Evolutionary conservation across 345 rosid species (phyloP).

Genomic region (Syzygium jambos): DNA sequence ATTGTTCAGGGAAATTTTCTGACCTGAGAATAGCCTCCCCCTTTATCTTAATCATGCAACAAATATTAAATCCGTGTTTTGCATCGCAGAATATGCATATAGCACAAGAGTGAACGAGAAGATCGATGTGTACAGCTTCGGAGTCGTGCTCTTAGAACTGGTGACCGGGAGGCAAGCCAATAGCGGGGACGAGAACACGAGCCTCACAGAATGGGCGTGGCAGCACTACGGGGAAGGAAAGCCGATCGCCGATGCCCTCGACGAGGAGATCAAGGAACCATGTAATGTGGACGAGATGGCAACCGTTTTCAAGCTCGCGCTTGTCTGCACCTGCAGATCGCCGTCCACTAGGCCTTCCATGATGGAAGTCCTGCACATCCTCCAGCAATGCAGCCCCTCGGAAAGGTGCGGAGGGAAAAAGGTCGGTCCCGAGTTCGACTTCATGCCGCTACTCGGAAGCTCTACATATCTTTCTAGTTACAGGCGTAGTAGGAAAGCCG

Average conservation of each 20-base stretch:
- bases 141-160: constrained; percentile 82
- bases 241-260: constrained; percentile 38
- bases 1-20: neutral
- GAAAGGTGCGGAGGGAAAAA: constrained; percentile 11
- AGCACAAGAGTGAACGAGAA: constrained; percentile 72
- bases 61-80: neutral
- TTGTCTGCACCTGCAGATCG: constrained; percentile 45
- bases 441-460: constrained; percentile 30
- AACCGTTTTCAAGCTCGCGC: constrained; percentile 57
- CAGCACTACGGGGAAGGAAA: constrained; percentile 39
- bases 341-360: constrained; percentile 66
- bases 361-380: constrained; percentile 67
- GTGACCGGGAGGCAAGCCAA: constrained; percentile 72
- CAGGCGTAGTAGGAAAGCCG: neutral
- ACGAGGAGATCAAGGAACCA: constrained; percentile 41
- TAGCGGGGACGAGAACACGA: constrained; percentile 47
- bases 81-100: constrained; percentile 59
- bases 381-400: constrained; percentile 20
- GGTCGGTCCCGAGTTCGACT: constrained; percentile 21
- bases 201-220: constrained; percentile 96
- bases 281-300: constrained; percentile 44
- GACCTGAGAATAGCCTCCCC: neutral
- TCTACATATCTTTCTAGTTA: constrained; percentile 23
- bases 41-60: neutral
- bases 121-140: constrained; percentile 85